A percentile compares a stretch with the other conserved stretches of the same genome.
These are phyloP conservation scores for Cylindrotheca closterium DNA, from an alignment of 108 stramenopile genomes.

Conservation along the genomic window DNA sequence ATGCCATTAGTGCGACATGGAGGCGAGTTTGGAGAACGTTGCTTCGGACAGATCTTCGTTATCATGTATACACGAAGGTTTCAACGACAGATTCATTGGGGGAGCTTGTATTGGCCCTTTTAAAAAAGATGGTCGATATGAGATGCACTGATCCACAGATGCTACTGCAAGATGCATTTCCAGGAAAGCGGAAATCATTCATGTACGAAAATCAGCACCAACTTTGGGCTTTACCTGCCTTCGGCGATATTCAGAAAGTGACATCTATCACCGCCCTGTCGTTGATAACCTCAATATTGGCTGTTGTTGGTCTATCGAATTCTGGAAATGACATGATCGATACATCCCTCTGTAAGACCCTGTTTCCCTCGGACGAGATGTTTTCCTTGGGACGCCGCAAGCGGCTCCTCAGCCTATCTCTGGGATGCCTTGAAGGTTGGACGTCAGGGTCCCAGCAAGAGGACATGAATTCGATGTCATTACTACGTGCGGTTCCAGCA, in stretches of 20 bases:
- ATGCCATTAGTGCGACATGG: constrained; percentile 45
- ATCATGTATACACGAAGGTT: constrained; percentile 46
- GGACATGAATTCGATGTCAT: no score
- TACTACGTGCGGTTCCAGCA: no score
- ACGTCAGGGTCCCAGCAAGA: no score
- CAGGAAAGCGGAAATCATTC: constrained; percentile 34
- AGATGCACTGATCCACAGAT: constrained; percentile 45
- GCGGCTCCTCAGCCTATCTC: neutral
- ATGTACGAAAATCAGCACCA: constrained; percentile 43
- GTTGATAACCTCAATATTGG: constrained; percentile 31
- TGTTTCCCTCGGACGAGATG: neutral
- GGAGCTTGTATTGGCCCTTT: constrained; percentile 58
- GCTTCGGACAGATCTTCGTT: constrained; percentile 61
- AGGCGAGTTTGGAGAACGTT: constrained; percentile 58
- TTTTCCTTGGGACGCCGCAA: neutral
- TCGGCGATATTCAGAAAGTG: constrained; percentile 30
- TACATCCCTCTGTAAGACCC: neutral
- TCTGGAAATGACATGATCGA: constrained; percentile 10
- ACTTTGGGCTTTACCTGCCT: constrained; percentile 60
- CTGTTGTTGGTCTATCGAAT: constrained; percentile 21
- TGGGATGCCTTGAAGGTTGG: neutral
- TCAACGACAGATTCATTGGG: constrained; percentile 44
- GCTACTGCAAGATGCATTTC: constrained; percentile 3
- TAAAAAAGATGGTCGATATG: constrained; percentile 55
- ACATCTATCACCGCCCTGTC: constrained; percentile 57